Percentiles rank a stretch among this genome's conserved stretches.
Conservation (phyloP, 2,329 filamentous ascomycete species). For the Diaporthe longicolla region DNA sequence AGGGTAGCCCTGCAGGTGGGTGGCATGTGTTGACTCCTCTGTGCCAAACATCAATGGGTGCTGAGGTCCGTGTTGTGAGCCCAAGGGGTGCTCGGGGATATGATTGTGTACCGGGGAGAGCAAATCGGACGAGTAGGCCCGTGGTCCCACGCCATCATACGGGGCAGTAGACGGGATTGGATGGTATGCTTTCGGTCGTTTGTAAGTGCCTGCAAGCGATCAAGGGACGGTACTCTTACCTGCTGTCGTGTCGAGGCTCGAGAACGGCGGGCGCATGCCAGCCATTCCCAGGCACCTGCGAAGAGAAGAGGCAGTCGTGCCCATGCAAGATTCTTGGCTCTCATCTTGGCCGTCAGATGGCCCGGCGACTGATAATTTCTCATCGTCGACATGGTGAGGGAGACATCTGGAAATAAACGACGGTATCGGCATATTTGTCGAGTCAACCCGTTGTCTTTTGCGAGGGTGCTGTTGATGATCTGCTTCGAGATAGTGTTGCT, state of each 20-base stretch:
- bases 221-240: conserved; percentile 23
- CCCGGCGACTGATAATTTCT: conserved; percentile 32
- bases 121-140: conserved; percentile 35
- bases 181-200: conserved; percentile 33
- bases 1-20: conserved; percentile 35
- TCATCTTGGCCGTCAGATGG: conserved; percentile 32
- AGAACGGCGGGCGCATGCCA: conserved; percentile 16
- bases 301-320: conserved; percentile 18
- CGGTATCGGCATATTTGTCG: conserved; percentile 42
- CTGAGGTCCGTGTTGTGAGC: conserved; percentile 38
- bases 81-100: conserved; percentile 26
- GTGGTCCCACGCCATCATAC: conserved; percentile 30
- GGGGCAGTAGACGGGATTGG: conserved; percentile 12
- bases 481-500: conserved; percentile 14
- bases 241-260: conserved; percentile 21
- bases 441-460: conserved; percentile 50
- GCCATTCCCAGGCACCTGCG: conserved; percentile 20
- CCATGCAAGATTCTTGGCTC: conserved; percentile 19
- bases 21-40: conserved; percentile 40
- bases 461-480: conserved; percentile 44
- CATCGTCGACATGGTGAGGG: conserved; percentile 7
- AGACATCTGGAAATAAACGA: conserved; percentile 15
- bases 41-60: conserved; percentile 30
- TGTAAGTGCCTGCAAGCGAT: conserved; percentile 19
- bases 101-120: conserved; percentile 22